Percentiles rank a stretch among this genome's conserved stretches.
Conservation (phyloP, 2,329 filamentous ascomycete genomes). For the Albifimbria verrucaria region DNA sequence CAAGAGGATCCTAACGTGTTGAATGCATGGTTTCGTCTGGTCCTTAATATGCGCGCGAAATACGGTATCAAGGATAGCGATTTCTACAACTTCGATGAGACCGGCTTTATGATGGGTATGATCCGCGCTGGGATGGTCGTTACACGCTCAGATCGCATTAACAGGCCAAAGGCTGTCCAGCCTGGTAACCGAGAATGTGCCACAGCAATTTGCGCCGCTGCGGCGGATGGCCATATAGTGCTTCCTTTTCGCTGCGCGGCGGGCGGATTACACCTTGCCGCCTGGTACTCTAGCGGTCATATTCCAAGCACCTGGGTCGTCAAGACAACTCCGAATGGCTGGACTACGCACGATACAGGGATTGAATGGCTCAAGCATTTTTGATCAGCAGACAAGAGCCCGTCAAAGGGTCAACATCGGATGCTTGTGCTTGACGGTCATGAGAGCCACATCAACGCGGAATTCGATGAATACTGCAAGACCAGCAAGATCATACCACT, state of each 20-base stretch:
- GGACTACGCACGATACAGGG: not conserved
- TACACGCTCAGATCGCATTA: slow-evolving; percentile 16
- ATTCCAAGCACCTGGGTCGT: slow-evolving; percentile 1
- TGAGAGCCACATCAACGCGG: not conserved
- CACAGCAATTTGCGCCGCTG: slow-evolving; percentile 12
- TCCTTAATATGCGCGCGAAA: not conserved
- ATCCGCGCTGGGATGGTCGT: slow-evolving; percentile 21
- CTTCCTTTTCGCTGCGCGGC: not conserved
- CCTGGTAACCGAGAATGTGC: slow-evolving; percentile 24
- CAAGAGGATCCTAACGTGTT: not conserved
- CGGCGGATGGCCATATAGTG: not conserved
- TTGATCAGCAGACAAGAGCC: not conserved
- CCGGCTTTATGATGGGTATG: slow-evolving; percentile 27
- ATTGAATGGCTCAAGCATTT: slow-evolving; percentile 1
- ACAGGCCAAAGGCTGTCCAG: slow-evolving; percentile 15
- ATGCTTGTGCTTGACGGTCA: not conserved
- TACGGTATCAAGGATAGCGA: slow-evolving; percentile 12
- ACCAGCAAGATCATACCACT: slow-evolving; percentile 1
- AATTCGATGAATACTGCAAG: slow-evolving; percentile 1
- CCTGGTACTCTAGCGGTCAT: not conserved
- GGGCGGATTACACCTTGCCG: not conserved
- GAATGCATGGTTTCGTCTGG: slow-evolving; percentile 1
- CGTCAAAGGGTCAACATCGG: not conserved
- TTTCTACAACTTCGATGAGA: slow-evolving; percentile 24
- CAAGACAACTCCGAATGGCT: not conserved